Conservation (phyloP, 768 basidiomycete genomes). For the Xanthoconium stramineum region DNA sequence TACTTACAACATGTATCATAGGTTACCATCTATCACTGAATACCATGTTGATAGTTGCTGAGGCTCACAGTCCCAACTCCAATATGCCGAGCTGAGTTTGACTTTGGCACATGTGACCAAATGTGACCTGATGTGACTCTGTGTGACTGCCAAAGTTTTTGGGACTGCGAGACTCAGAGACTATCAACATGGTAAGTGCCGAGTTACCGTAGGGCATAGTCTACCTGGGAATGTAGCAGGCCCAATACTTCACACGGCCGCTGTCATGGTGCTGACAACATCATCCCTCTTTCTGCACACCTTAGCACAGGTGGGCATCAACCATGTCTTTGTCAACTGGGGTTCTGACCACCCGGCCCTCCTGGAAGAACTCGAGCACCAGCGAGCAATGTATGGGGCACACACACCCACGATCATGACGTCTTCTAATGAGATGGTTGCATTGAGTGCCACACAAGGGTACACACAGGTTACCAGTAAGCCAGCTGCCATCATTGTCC, state of each 20-base stretch:
- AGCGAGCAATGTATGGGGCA: slow-evolving; percentile 37
- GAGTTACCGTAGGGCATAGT: no score
- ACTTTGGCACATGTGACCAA: no score
- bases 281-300: slow-evolving; percentile 61
- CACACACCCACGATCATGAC: slow-evolving; percentile 55
- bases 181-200: no score
- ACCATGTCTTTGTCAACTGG: slow-evolving; percentile 73
- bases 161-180: no score
- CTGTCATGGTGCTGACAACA: slow-evolving; percentile 46
- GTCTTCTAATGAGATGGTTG: slow-evolving; percentile 77
- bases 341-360: slow-evolving; percentile 74
- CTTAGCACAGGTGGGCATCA: slow-evolving; percentile 55
- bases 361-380: slow-evolving; percentile 63
- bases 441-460: slow-evolving; percentile 67
- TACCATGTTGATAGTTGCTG: no score
- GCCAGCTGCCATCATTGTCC: slow-evolving; percentile 70
- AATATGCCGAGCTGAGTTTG: no score
- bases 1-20: no score
- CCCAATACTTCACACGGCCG: background rate
- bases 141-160: no score
- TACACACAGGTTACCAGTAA: slow-evolving; percentile 63
- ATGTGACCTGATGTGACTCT: no score
- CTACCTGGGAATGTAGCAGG: no score
- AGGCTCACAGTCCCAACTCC: no score
- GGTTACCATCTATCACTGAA: no score